These are phyloP conservation scores for Claviceps digitariae DNA, from an alignment of 2,329 filamentous ascomycete genomes.

Conservation along the genomic window DNA sequence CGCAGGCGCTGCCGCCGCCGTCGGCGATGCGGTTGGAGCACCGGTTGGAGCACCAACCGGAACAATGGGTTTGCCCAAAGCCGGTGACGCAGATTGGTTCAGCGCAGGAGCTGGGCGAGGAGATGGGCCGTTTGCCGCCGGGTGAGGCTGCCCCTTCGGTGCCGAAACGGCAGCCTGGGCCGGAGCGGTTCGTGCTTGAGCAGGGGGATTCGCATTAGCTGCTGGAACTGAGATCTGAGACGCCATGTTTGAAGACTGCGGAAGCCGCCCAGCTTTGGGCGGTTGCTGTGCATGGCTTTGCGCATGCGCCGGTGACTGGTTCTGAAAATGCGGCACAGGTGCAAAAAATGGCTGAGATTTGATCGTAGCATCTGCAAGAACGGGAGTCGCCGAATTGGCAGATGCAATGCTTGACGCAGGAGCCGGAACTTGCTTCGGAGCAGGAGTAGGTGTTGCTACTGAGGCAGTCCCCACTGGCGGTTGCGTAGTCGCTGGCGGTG, in stretches of 20 bases:
- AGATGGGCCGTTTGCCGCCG: too few relatives aligned
- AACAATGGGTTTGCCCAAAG: constrained; percentile 9
- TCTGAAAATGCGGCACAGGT: constrained; percentile 5
- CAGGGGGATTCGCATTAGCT: neutral
- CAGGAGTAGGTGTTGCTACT: neutral
- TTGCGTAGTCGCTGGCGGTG: neutral
- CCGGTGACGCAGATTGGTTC: constrained; percentile 3
- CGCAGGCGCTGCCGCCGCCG: constrained; percentile 5
- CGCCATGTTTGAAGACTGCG: neutral
- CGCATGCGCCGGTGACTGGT: constrained; percentile 4
- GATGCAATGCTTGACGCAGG: constrained; percentile 1
- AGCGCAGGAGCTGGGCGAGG: constrained; percentile 1
- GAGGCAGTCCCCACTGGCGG: neutral
- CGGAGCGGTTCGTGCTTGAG: constrained; percentile 3
- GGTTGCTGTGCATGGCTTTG: neutral
- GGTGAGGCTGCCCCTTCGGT: too few relatives aligned
- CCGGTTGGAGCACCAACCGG: neutral
- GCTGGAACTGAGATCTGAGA: constrained; percentile 2
- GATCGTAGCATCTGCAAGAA: constrained; percentile 3
- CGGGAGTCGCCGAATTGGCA: constrained; percentile 8
- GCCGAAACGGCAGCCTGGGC: constrained; percentile 8
- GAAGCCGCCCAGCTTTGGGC: neutral
- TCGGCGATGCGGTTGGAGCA: neutral
- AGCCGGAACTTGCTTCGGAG: neutral
- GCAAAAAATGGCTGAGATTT: neutral